Conservation (phyloP, 352 stramenopile species). For the Phytophthora macrochlamydospora region DNA sequence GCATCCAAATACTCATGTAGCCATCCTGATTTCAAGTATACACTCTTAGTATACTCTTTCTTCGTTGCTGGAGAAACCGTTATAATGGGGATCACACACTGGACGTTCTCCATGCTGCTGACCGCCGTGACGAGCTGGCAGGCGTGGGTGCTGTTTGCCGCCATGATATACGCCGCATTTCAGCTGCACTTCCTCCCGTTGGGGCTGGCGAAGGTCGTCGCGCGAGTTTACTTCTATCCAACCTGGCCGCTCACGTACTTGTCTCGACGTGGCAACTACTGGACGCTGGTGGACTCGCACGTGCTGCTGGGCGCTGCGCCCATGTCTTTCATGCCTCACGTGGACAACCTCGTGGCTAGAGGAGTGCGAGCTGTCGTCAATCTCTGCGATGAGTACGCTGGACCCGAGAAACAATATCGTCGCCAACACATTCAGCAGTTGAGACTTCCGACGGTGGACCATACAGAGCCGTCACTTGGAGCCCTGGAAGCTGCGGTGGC, state of each 20-base stretch:
- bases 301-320: constrained; percentile 92
- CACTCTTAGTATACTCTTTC: background rate
- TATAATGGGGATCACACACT: constrained; percentile 13
- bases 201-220: constrained; percentile 77
- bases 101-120: constrained; percentile 23
- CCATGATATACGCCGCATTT: constrained; percentile 81
- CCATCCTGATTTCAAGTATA: constrained; percentile 1
- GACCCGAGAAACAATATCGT: constrained; percentile 88
- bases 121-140: constrained; percentile 29
- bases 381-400: constrained; percentile 95
- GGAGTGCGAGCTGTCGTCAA: constrained; percentile 94
- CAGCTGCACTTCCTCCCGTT: constrained; percentile 90
- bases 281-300: constrained; percentile 91
- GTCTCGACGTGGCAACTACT: constrained; percentile 88
- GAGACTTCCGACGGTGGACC: constrained; percentile 90
- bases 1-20: background rate
- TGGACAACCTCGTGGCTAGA: constrained; percentile 76
- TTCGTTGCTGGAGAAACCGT: background rate
- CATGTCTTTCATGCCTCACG: constrained; percentile 90
- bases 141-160: constrained; percentile 14
- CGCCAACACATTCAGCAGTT: constrained; percentile 90
- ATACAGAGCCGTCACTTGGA: constrained; percentile 77
- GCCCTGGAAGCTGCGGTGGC: constrained; percentile 76
- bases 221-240: constrained; percentile 90
- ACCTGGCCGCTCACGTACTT: constrained; percentile 93